phyloP scores from a whole-genome alignment of 202 grass and related monocot species.

The Setaria italica region DNA sequence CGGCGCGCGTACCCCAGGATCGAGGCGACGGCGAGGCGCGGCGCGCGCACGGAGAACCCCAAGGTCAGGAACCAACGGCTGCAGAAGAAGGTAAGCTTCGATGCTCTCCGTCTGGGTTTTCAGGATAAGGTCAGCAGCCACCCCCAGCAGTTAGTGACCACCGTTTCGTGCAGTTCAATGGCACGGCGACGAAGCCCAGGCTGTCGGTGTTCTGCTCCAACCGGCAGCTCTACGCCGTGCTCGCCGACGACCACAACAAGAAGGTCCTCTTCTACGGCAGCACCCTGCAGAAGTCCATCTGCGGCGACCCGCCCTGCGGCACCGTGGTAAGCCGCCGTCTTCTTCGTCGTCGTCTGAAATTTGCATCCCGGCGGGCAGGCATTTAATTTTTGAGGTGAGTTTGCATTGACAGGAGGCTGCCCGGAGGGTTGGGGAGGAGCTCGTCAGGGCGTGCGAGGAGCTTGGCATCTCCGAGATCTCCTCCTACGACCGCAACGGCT shows the following conservation, averaged over 20 bases:
- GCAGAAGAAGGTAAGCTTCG: constrained; percentile 68
- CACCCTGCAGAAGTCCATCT: constrained; percentile 80
- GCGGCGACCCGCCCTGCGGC: constrained; percentile 58
- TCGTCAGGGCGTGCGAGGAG: constrained; percentile 67
- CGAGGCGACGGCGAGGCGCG: constrained; percentile 62
- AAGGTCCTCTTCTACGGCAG: constrained; percentile 82
- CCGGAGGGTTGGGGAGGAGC: constrained; percentile 75
- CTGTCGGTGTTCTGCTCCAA: constrained; percentile 92
- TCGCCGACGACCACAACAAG: constrained; percentile 88
- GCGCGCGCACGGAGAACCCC: constrained; percentile 67
- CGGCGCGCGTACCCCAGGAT: constrained; percentile 50
- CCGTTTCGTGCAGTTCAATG: constrained; percentile 65
- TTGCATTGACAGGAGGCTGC: constrained; percentile 63
- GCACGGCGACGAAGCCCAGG: constrained; percentile 76
- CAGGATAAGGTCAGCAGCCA: neutral
- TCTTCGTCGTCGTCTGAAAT: neutral
- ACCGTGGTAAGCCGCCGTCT: constrained; percentile 37
- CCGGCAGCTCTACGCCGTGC: constrained; percentile 83
- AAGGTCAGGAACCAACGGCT: constrained; percentile 78
- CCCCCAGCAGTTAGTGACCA: neutral
- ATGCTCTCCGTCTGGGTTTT: neutral
- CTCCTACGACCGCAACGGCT: constrained; percentile 86
- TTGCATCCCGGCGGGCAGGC: neutral
- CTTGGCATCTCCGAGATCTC: constrained; percentile 75
- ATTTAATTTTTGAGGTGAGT: neutral